Conservation (phyloP, 2,329 filamentous ascomycete genomes). For the Aspergillus felis region DNA sequence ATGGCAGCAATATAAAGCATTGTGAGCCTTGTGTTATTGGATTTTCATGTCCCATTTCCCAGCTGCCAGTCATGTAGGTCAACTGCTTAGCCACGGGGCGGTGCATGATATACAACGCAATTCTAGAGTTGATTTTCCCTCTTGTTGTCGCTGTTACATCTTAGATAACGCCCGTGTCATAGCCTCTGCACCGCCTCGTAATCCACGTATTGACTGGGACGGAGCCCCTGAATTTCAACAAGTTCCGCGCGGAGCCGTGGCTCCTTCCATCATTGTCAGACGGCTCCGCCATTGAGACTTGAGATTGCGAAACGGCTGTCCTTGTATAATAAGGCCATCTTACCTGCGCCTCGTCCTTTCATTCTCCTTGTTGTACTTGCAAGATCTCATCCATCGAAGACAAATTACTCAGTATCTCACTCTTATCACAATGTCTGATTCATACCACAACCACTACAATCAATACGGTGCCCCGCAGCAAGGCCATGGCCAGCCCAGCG, state of each 20-base stretch:
- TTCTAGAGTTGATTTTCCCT: too few relatives aligned
- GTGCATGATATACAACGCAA: not conserved
- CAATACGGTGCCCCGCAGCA: slow-evolving; percentile 17
- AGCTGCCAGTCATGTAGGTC: not conserved
- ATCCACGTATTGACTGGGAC: not conserved
- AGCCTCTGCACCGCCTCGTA: not conserved
- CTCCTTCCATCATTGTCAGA: not conserved
- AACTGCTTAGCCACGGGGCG: not conserved
- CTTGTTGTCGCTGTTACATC: too few relatives aligned
- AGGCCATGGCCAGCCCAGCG: slow-evolving; percentile 5
- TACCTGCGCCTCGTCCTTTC: not conserved
- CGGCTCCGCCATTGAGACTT: not conserved
- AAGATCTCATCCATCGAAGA: not conserved
- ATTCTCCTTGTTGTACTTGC: not conserved
- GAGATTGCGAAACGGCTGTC: not conserved
- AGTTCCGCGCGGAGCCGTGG: not conserved
- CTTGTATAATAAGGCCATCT: not conserved
- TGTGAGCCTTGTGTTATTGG: not conserved
- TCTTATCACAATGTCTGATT: slow-evolving; percentile 6
- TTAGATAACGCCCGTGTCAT: too few relatives aligned
- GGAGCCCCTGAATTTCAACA: not conserved
- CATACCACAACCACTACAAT: slow-evolving; percentile 18
- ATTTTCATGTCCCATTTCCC: not conserved
- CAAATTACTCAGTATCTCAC: not conserved
- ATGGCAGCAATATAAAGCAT: not conserved